Evolutionary conservation across 2,329 filamentous ascomycete genomes (phyloP), one percentile per base, ranked within the genome.

Genomic region (Drechmeria coniospora): DNA sequence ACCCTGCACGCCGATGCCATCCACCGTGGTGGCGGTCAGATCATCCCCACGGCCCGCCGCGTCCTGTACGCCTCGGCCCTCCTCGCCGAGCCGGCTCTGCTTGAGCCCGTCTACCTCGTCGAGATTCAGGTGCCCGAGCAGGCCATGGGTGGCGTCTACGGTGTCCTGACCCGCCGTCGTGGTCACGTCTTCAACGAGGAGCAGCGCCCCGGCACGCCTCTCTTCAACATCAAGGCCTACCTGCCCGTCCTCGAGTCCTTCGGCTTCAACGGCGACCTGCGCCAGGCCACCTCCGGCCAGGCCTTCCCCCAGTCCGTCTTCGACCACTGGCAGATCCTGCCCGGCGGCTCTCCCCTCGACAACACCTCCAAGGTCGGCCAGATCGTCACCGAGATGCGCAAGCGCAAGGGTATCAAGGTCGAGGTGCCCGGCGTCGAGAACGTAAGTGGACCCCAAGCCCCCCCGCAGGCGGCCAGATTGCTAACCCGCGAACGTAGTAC

Each of bases 111-210:
- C 64, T 98, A 92, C 80, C 70, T 94, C 58, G 84, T 93, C 60
- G 90, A 98, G 65, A 98, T 98, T 62, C 86, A 94, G 70, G 90
- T 98, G 39, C 87, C 87, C 52, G 90, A 98, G 74, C 68, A 77
- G 54, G 87, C 90, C 57, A 95, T 98, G 90, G 90, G 90, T 74
- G 90, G 90, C 74, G 92, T 98, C 63, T 98, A 98, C 67, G 81
- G 86, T 79, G 86, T 94, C 56, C 81, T 98, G 50, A 94, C 86
- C 64, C 80, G 86, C 55, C 73, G 86, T 62, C 79, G 90, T 80
- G 90, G 90, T 74, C 87, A 95, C 76, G 90, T 98, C 65, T 94
- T 95, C 75, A 69, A 70, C 58, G 90, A 98, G 71, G 81, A 92
- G 71, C 90, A 98, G 73, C 83, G 90, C 55, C 81, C 87, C 39